A percentile compares a stretch with the other conserved stretches of the same genome.
phyloP scores from a whole-genome alignment of 2,329 filamentous ascomycete species.

The Fusarium sp. region DNA sequence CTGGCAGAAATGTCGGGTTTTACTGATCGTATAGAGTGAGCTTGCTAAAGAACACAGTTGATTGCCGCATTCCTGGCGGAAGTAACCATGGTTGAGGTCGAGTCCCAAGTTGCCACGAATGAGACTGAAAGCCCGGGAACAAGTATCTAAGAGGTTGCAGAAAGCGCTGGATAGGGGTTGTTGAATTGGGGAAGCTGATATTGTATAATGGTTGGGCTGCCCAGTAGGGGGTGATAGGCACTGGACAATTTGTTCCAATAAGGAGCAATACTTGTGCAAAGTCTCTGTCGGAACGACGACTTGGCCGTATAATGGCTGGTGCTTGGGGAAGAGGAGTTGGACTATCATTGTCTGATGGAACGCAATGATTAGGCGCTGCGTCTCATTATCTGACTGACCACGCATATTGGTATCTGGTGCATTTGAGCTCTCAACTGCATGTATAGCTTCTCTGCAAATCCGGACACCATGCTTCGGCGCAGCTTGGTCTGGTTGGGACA shows the following conservation, averaged over 20 bases:
- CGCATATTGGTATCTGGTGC: not conserved
- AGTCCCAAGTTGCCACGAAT: slow-evolving; percentile 36
- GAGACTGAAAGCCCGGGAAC: slow-evolving; percentile 45
- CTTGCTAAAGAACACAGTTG: slow-evolving; percentile 42
- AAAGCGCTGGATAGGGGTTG: slow-evolving; percentile 46
- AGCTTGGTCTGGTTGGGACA: slow-evolving; percentile 37
- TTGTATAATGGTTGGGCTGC: slow-evolving; percentile 37
- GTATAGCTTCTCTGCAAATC: slow-evolving; percentile 47
- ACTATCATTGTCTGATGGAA: slow-evolving; percentile 51
- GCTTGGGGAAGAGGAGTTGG: slow-evolving; percentile 49
- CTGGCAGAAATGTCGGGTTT: slow-evolving; percentile 47
- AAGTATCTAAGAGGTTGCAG: slow-evolving; percentile 49
- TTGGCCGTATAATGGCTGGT: slow-evolving; percentile 29
- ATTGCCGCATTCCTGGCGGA: slow-evolving; percentile 40
- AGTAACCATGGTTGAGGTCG: slow-evolving; percentile 36
- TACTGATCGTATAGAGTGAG: slow-evolving; percentile 44
- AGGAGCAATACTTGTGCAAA: slow-evolving; percentile 47
- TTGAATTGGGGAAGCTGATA: slow-evolving; percentile 35
- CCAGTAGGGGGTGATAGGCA: slow-evolving; percentile 38
- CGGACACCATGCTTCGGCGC: slow-evolving; percentile 38
- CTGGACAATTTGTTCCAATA: slow-evolving; percentile 46
- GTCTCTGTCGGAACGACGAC: slow-evolving; percentile 39
- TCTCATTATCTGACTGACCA: slow-evolving; percentile 40
- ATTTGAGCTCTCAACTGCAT: slow-evolving; percentile 44
- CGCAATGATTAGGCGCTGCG: slow-evolving; percentile 45